Percentiles rank a stretch among this genome's conserved stretches.
Evolutionary conservation across 2,329 filamentous ascomycete species (phyloP).

Genomic region (Colletotrichum cordylinicola): DNA sequence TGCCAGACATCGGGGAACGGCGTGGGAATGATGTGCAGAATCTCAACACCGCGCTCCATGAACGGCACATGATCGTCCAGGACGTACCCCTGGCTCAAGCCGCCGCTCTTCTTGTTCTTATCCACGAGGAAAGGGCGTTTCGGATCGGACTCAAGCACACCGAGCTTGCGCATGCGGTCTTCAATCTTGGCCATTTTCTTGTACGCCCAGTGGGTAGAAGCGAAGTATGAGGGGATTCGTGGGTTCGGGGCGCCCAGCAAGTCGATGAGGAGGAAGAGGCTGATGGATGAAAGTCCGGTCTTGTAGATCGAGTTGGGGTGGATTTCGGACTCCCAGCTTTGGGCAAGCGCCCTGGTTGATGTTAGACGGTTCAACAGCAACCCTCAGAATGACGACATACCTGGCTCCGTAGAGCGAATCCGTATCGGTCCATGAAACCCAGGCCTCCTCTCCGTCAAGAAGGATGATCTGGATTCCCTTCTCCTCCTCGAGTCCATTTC

Average conservation of each 20-base stretch:
- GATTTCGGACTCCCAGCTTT: conserved; percentile 75
- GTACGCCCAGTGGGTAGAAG: conserved; percentile 94
- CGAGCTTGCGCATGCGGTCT: conserved; percentile 71
- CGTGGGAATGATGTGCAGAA: conserved; percentile 86
- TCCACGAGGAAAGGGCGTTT: conserved; percentile 70
- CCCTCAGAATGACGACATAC: conserved; percentile 43
- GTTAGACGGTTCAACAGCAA: background rate
- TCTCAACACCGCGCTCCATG: conserved; percentile 81
- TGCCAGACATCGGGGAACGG: conserved; percentile 91
- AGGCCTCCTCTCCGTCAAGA: conserved; percentile 94
- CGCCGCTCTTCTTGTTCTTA: conserved; percentile 51
- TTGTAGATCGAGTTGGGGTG: conserved; percentile 79
- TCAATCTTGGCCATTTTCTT: conserved; percentile 77
- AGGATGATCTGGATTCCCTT: conserved; percentile 89
- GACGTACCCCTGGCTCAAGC: conserved; percentile 59
- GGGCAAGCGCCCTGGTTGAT: conserved; percentile 68
- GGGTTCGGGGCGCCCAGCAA: conserved; percentile 77
- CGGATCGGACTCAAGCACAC: conserved; percentile 67
- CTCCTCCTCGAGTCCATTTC: conserved; percentile 70
- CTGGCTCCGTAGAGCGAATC: conserved; percentile 91
- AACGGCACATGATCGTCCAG: conserved; percentile 94
- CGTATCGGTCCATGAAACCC: conserved; percentile 75
- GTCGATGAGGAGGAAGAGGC: conserved; percentile 90
- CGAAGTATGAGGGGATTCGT: conserved; percentile 82
- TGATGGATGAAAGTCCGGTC: conserved; percentile 79